These are phyloP conservation scores for Sarocladium oryzae DNA, from an alignment of 2,329 filamentous ascomycete genomes.

Conservation along the genomic window DNA sequence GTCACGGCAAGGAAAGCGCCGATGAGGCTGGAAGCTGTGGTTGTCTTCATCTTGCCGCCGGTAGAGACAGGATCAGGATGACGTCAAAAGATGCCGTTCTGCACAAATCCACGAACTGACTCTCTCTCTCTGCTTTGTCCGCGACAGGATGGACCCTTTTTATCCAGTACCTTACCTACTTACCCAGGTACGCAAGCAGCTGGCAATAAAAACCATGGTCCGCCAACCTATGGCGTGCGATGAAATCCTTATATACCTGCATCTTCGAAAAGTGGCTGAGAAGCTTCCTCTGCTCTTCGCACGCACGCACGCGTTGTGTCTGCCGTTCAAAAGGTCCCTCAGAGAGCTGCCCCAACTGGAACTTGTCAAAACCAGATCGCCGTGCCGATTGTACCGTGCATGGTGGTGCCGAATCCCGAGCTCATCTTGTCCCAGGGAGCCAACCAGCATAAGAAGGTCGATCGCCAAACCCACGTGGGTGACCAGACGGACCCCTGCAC, in stretches of 20 bases:
- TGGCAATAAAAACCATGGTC: too few relatives aligned
- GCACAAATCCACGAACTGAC: too few relatives aligned
- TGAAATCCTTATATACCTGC: neutral
- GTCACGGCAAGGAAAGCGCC: neutral
- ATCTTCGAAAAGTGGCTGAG: neutral
- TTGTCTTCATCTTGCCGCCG: neutral
- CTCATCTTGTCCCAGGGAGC: neutral
- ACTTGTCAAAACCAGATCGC: neutral
- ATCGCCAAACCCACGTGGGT: too few relatives aligned
- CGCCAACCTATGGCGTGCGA: too few relatives aligned
- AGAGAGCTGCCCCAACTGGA: neutral
- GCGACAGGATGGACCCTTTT: too few relatives aligned
- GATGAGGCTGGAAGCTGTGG: neutral
- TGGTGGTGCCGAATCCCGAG: neutral
- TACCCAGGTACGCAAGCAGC: too few relatives aligned
- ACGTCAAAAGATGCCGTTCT: too few relatives aligned
- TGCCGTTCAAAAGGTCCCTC: neutral
- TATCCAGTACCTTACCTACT: too few relatives aligned
- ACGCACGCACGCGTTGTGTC: neutral
- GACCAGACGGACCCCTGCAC: neutral
- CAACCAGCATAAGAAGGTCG: too few relatives aligned
- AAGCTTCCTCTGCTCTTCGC: neutral
- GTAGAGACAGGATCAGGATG: too few relatives aligned
- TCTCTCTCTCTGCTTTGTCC: too few relatives aligned
- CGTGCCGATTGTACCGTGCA: neutral